Conservation (phyloP, 768 basidiomycete species). For the Rickenella mellea region DNA sequence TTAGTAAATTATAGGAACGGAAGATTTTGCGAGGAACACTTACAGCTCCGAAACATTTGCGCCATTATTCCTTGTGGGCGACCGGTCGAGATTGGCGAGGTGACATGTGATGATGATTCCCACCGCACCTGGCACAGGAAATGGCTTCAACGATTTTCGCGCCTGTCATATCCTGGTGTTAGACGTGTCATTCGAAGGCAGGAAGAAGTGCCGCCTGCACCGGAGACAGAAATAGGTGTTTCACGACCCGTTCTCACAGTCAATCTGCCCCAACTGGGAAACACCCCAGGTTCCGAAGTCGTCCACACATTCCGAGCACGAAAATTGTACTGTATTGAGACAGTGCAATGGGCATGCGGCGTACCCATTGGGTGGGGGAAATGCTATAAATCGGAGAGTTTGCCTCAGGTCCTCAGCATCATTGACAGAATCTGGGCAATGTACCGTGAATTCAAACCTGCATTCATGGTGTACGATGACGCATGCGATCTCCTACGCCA, state of each 20-base stretch:
- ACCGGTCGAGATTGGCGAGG: slow-evolving; percentile 2
- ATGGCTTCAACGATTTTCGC: slow-evolving; percentile 11
- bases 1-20: slow-evolving; percentile 21
- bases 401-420: slow-evolving; percentile 7
- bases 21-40: slow-evolving; percentile 18
- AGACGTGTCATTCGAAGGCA: slow-evolving; percentile 17
- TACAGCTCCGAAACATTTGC: slow-evolving; percentile 10
- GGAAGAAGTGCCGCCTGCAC: slow-evolving; percentile 1
- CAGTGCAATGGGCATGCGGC: slow-evolving; percentile 14
- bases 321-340: slow-evolving; percentile 11
- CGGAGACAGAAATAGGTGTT: no score
- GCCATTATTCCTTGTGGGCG: slow-evolving; percentile 16
- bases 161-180: slow-evolving; percentile 17
- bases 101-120: slow-evolving; percentile 11
- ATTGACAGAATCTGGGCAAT: slow-evolving; percentile 6
- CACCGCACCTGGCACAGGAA: slow-evolving; percentile 13
- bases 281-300: no score
- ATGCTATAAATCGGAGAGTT: slow-evolving; percentile 9
- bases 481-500: slow-evolving; percentile 11
- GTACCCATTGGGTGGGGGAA: slow-evolving; percentile 13
- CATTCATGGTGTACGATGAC: slow-evolving; percentile 11
- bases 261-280: no score
- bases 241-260: no score
- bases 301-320: slow-evolving; percentile 10
- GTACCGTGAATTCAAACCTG: slow-evolving; percentile 1